These are phyloP conservation scores for Fusarium scirpi DNA, from an alignment of 2,329 filamentous ascomycete species.

Conservation along the genomic window DNA sequence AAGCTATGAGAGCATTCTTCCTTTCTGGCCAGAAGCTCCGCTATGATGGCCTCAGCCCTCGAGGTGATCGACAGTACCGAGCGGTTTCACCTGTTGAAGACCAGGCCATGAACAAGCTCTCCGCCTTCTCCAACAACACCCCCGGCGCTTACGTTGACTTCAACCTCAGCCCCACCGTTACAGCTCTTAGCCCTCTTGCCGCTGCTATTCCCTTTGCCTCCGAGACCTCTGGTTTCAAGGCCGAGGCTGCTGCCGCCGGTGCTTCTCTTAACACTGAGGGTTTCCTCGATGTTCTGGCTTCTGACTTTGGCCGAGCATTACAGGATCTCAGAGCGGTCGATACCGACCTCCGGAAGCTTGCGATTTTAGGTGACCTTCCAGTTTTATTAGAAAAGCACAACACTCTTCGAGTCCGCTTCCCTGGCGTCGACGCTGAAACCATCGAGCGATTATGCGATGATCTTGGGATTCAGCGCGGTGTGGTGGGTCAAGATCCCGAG, in stretches of 20 bases:
- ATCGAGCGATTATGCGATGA: slow-evolving; percentile 89
- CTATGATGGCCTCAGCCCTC: slow-evolving; percentile 81
- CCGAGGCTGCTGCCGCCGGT: slow-evolving; percentile 55
- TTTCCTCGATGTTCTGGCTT: slow-evolving; percentile 84
- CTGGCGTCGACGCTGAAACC: slow-evolving; percentile 85
- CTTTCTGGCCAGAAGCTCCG: slow-evolving; percentile 90
- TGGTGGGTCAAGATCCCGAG: slow-evolving; percentile 80
- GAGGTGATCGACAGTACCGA: slow-evolving; percentile 83
- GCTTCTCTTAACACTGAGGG: slow-evolving; percentile 83
- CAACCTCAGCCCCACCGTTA: slow-evolving; percentile 87
- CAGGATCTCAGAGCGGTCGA: slow-evolving; percentile 85
- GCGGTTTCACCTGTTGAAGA: slow-evolving; percentile 80
- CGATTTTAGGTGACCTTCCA: slow-evolving; percentile 84
- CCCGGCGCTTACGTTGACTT: slow-evolving; percentile 92
- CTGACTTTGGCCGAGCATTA: slow-evolving; percentile 87
- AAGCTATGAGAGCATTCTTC: slow-evolving; percentile 91
- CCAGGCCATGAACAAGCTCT: slow-evolving; percentile 76
- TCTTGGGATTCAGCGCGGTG: slow-evolving; percentile 82
- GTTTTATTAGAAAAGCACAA: slow-evolving; percentile 77
- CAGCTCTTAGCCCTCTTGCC: slow-evolving; percentile 81
- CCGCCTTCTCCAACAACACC: slow-evolving; percentile 63
- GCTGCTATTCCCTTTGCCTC: slow-evolving; percentile 63
- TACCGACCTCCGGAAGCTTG: slow-evolving; percentile 83
- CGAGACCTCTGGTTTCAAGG: slow-evolving; percentile 58
- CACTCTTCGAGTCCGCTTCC: slow-evolving; percentile 84